phyloP scores from a whole-genome alignment of 1,139 yeast species.

The Hansenula sp. region DNA sequence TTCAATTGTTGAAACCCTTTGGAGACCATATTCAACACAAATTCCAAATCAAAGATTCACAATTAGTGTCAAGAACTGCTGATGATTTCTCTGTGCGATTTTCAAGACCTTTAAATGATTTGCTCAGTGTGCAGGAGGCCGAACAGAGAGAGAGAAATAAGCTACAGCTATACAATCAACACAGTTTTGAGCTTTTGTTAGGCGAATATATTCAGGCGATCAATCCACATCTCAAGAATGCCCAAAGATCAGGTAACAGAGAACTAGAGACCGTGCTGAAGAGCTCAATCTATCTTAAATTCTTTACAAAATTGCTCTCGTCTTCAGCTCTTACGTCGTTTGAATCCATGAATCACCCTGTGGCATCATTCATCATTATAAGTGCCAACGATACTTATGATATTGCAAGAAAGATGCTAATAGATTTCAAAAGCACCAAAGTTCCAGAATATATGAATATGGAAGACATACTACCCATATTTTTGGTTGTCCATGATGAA shows the following conservation, averaged over 20 bases:
- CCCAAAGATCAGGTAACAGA: conserved; percentile 15
- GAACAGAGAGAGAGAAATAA: conserved; percentile 15
- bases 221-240: conserved; percentile 31
- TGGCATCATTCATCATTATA: conserved; percentile 70
- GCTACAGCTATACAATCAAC: conserved; percentile 27
- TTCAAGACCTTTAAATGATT: conserved; percentile 40
- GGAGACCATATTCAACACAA: conserved; percentile 36
- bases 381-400: conserved; percentile 30
- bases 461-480: conserved; percentile 48
- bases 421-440: conserved; percentile 40
- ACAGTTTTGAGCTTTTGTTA: conserved; percentile 30
- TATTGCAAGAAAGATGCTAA: conserved; percentile 51
- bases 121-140: conserved; percentile 24
- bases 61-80: conserved; percentile 22
- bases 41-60: conserved; percentile 37
- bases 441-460: conserved; percentile 58
- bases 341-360: conserved; percentile 89
- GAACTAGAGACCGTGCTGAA: conserved; percentile 26
- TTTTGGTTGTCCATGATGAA: conserved; percentile 30
- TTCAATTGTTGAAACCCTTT: conserved; percentile 36
- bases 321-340: conserved; percentile 68
- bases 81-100: conserved; percentile 37
- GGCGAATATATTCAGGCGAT: conserved; percentile 27
- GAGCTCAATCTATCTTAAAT: conserved; percentile 51
- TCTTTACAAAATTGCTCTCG: conserved; percentile 59